Base-by-base conservation (phyloP, 2,329 filamentous ascomycete species). In the Aspergillus udagawae region DNA sequence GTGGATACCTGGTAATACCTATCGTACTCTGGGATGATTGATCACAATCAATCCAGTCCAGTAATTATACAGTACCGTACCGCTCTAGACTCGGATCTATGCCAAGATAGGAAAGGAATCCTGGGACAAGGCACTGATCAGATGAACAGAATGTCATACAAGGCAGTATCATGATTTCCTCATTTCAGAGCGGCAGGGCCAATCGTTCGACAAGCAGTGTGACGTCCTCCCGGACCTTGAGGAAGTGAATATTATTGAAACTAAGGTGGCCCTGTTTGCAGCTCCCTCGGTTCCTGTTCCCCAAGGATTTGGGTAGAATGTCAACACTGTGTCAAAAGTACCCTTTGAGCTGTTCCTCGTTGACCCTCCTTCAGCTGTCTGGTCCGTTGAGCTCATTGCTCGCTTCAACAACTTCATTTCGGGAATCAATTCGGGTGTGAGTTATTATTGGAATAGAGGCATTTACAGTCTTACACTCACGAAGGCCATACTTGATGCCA, bases 71-170 rank as follows among this genome's bases (percentile, higher is more conserved):
- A 17, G 17, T 38, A 38, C 32, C 14, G 14, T 38, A 38, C 32
- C 32, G 32, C n/a, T 38, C 32, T 38, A 38, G 32, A 38, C 32
- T 38, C 12, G 5, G 32, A 38, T 38, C 32, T 38, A 17, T 38
- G 32, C 32, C 32, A 38, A 38, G 14, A 14, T 38, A 17, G 32
- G 44, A 14, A 23, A 23, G 8, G 21, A 25, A 47, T 47, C 44
- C 44, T 44, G 28, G 44, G 32, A 54, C 52, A 50, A 54, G 56
- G 51, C 42, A 50, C 38, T 56, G 61, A 62, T 63, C 61, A 63
- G 59, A 63, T 62, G 62, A 51, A 59, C 59, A 53, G 27, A 49
- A 51, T 28, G 60, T 62, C 60, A 62, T 62, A 62, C 60, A 62
- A 56, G 54, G 58, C 32, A 23, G 51, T 58, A 61, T 52, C 47